Evolutionary conservation across 2,329 filamentous ascomycete species (phyloP).

Genomic region (Dactylonectria macrodidyma): DNA sequence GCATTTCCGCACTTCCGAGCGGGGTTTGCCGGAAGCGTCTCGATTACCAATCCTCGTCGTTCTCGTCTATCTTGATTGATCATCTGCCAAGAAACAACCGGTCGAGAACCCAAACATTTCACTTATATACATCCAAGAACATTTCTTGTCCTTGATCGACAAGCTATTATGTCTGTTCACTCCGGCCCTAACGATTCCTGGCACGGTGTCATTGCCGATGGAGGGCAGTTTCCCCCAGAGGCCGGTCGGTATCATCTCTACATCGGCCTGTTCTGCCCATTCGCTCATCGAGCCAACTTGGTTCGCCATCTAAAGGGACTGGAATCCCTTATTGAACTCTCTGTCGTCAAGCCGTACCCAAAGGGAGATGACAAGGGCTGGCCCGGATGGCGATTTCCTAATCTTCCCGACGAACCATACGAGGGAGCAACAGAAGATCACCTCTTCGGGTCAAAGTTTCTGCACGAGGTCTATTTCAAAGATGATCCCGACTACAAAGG

Average conservation of each 20-base stretch:
- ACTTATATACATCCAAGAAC: background rate
- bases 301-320: slow-evolving; percentile 81
- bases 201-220: slow-evolving; percentile 41
- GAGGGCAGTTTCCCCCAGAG: slow-evolving; percentile 66
- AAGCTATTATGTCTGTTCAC: slow-evolving; percentile 36
- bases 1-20: slow-evolving; percentile 29
- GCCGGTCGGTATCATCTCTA: slow-evolving; percentile 74
- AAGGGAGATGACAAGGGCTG: slow-evolving; percentile 76
- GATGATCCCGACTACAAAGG: slow-evolving; percentile 77
- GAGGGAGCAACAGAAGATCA: slow-evolving; percentile 73
- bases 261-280: slow-evolving; percentile 73
- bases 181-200: slow-evolving; percentile 42
- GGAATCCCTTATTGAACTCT: slow-evolving; percentile 76
- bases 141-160: background rate
- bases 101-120: background rate
- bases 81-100: background rate
- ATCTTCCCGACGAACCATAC: slow-evolving; percentile 64
- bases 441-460: slow-evolving; percentile 75
- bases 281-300: slow-evolving; percentile 80
- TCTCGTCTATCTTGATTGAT: background rate
- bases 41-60: background rate
- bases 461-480: slow-evolving; percentile 80
- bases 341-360: slow-evolving; percentile 75
- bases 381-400: slow-evolving; percentile 74
- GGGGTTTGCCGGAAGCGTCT: slow-evolving; percentile 20